Evolutionary conservation across 331 rosid genomes (phyloP), one percentile per base, ranked within the genome.

Genomic region (Dryas integrifolia): DNA sequence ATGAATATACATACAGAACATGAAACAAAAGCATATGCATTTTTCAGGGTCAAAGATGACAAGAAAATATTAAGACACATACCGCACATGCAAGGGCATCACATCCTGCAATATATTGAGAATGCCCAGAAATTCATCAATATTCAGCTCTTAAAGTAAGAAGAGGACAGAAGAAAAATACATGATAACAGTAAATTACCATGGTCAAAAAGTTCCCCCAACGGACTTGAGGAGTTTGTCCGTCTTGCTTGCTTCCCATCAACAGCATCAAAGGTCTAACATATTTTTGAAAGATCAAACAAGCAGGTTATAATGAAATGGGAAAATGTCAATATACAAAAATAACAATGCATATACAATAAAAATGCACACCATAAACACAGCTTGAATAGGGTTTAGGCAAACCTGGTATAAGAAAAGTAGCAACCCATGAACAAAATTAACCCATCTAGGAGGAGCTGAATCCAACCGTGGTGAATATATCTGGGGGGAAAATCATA

Each of bases 211-310:
- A 94, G 90, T 84, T 91, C 98, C 74, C 98, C 98, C 58, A 91
- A 63, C 52, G 98, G 98, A 73, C 98, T 94, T 7, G 98, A 91
- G 75, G 98, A 94, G 83, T 67, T 91, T 72, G 98, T 94, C 58
- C 98, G 87, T 57, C 98, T 82, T 46, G 98, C 98, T 94, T 94
- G 98, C 83, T 94, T 94, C 76, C 98, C 98, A 79, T 91, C 98
- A 81, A 89, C 98, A 58, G 98, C 97, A 79, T 94, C 98, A 86
- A 94, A 94, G 66, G 98, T 91, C 98, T 94, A 67, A 68, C 64
- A 79, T 38, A 64, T 45, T 72, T 77, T 65, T 18, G 16, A 51
- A 46, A 44, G 41, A 58, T 64, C 69, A 78, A 70, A 66, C 77
- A 58, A 72, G 63, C 41, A 35, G 38, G 46, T 26, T 2, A 43